Base-by-base conservation (phyloP, 495 filamentous ascomycete species). In the Echria macrotheca region DNA sequence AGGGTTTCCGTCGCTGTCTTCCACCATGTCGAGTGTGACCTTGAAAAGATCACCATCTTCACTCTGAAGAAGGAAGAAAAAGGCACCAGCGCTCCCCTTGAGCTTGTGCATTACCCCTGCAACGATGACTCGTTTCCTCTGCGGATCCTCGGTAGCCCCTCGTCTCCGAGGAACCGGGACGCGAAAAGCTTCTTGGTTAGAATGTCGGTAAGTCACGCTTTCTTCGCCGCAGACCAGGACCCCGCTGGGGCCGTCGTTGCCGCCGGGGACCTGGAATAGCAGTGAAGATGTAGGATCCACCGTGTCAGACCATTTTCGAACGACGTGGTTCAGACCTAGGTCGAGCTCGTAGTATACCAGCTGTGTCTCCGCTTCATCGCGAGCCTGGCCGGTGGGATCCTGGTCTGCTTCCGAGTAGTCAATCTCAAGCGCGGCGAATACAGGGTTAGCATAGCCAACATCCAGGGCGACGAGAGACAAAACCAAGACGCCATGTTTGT, bases 41-140 rank as follows among this genome's bases (percentile, higher is more conserved):
- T 97, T 97, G 75, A 99, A 96, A 4, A 99, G 73, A 68, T 99
- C 94, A 19, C 94, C 94, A 63, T 97, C 94, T 40, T 97, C 91
- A 1, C 84, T 86, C 64, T 99, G 94, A 7, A 99, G 73, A 3
- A 99, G 80, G 64, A 96, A 96, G 69, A 99, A 99, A 70, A 97
- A 97, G 1, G 90, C 90, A 19, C 77, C 77, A 3, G 68, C 74
- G 32, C 73, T 78, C n/a, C 91, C 91, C 52, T 87, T 85, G 69
- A 95, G 85, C 64, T 89, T 95, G 68, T 97, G 91, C 87, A 97
- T 94, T 21, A 95, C 89, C 15, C 94, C 94, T 8, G 89, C 77
- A 8, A 87, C 80, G 49, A 97, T 91, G 12, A 69, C 78, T 3
- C 93, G 83, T 63, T 95, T 96, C 45, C 94, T 77, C 50, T 91